Percentiles rank a stretch among this genome's conserved stretches.
Conservation (phyloP, 441 rosid genomes). For the Erodium chrysanthum region DNA sequence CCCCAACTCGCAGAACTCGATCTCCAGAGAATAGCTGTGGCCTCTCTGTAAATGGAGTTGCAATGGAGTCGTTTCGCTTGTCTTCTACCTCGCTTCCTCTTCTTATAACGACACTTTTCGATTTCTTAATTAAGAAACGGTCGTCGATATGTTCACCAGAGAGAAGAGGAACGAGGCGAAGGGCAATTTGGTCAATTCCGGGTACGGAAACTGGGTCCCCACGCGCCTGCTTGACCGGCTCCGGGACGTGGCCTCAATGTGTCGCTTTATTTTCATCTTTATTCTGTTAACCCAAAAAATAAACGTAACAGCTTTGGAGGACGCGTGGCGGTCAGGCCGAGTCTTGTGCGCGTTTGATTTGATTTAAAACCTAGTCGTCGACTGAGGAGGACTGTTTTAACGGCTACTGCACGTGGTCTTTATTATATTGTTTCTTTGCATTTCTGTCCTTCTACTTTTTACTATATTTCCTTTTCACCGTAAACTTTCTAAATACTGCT, state of each 20-base stretch:
- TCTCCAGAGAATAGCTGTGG: not conserved
- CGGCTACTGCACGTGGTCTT: not conserved
- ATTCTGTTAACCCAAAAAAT: not conserved
- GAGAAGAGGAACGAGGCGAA: not conserved
- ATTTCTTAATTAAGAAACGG: not conserved
- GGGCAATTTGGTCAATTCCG: not conserved
- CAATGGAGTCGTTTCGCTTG: not conserved
- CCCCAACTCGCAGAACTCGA: not conserved
- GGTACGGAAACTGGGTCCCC: not conserved
- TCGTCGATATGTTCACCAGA: not conserved
- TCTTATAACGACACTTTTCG: too few species aligned
- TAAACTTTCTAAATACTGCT: not conserved
- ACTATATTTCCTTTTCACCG: not conserved
- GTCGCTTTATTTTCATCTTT: not conserved
- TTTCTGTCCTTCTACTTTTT: not conserved
- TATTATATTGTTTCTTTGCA: not conserved
- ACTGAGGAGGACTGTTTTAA: not conserved
- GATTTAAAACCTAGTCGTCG: not conserved
- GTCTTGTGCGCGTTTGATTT: not conserved
- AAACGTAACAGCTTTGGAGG: not conserved
- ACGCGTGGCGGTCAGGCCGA: not conserved
- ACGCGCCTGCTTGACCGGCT: not conserved
- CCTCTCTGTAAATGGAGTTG: constrained; percentile 4
- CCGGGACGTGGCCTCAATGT: not conserved
- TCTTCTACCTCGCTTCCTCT: not conserved